Percentiles rank a stretch among this genome's conserved stretches.
Conservation (phyloP, 176 grass and related monocot species). For the Ananas comosus region DNA sequence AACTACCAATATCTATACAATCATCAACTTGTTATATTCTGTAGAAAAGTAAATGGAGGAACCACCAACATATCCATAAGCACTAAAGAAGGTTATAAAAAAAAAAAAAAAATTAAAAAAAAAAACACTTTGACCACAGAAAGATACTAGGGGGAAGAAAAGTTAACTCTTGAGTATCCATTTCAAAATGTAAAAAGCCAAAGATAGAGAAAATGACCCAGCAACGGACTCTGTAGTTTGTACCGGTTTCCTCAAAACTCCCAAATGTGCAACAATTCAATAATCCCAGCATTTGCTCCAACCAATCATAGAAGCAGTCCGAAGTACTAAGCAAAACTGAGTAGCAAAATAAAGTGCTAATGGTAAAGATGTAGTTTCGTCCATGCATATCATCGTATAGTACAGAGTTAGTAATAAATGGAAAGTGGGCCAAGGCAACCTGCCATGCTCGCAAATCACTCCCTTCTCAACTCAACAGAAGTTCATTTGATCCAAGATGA, state of each 20-base stretch:
- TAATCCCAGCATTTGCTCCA: slow-evolving; percentile 25
- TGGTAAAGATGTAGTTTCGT: slow-evolving; percentile 12
- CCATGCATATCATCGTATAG: slow-evolving; percentile 18
- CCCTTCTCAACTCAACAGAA: not conserved
- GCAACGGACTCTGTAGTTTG: slow-evolving; percentile 21
- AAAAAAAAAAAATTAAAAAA: not conserved
- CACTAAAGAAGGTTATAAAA: not conserved
- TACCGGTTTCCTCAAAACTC: slow-evolving; percentile 26
- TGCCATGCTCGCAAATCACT: too few relatives aligned
- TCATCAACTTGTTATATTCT: slow-evolving; percentile 21
- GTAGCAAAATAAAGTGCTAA: slow-evolving; percentile 13
- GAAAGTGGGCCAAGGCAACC: too few relatives aligned
- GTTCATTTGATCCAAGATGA: slow-evolving; percentile 50
- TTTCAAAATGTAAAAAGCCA: slow-evolving; percentile 12
- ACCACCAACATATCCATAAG: not conserved
- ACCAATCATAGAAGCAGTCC: slow-evolving; percentile 22
- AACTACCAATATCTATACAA: slow-evolving; percentile 38
- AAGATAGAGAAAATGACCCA: slow-evolving; percentile 10
- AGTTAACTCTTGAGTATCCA: slow-evolving; percentile 6
- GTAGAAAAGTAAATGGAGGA: slow-evolving; percentile 11
- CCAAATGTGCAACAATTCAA: slow-evolving; percentile 20
- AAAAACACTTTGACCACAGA: not conserved
- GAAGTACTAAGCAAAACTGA: slow-evolving; percentile 45
- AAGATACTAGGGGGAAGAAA: not conserved
- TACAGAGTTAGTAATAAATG: slow-evolving; percentile 34